Evolutionary conservation across 352 stramenopile species (phyloP).

Genomic region (Pythium graminicola): DNA sequence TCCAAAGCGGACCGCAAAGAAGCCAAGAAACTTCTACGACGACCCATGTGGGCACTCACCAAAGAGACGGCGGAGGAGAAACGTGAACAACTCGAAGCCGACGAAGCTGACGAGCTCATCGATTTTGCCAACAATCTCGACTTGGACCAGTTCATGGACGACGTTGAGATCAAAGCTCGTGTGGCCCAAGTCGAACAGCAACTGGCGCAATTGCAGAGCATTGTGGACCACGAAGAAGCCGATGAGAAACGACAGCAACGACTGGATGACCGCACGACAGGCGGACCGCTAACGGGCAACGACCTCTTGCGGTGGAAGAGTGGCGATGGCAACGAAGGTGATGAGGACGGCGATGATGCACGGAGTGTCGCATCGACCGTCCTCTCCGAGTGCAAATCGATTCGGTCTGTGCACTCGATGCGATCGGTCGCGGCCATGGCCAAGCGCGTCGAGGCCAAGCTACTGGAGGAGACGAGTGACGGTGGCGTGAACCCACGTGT

Average conservation of each 20-base stretch:
- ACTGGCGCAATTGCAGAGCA: slow-evolving; percentile 82
- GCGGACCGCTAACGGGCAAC: slow-evolving; percentile 35
- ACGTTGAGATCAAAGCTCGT: slow-evolving; percentile 81
- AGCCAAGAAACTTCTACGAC: slow-evolving; percentile 24
- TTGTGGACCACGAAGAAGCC: slow-evolving; percentile 70
- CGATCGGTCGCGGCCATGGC: slow-evolving; percentile 70
- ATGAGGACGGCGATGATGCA: slow-evolving; percentile 51
- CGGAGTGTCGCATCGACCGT: slow-evolving; percentile 65
- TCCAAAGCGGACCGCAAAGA: slow-evolving; percentile 16
- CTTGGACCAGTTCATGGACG: slow-evolving; percentile 93
- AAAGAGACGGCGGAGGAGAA: slow-evolving; percentile 80
- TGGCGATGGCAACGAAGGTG: slow-evolving; percentile 13
- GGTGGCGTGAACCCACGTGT: slow-evolving; percentile 60
- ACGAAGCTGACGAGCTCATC: slow-evolving; percentile 89
- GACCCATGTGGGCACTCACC: slow-evolving; percentile 90
- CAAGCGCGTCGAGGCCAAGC: slow-evolving; percentile 64
- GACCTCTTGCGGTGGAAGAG: slow-evolving; percentile 42
- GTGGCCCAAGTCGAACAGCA: slow-evolving; percentile 87
- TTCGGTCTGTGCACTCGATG: slow-evolving; percentile 79
- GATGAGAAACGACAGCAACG: slow-evolving; percentile 79
- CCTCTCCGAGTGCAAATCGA: slow-evolving; percentile 84
- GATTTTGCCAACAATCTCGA: slow-evolving; percentile 92
- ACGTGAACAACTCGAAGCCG: slow-evolving; percentile 58
- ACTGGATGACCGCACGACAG: slow-evolving; percentile 45
- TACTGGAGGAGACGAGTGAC: slow-evolving; percentile 15